A percentile compares a stretch with the other conserved stretches of the same genome.
These are phyloP conservation scores for Neonothopanus nambi DNA, from an alignment of 1,284 basidiomycete genomes.

Conservation along the genomic window DNA sequence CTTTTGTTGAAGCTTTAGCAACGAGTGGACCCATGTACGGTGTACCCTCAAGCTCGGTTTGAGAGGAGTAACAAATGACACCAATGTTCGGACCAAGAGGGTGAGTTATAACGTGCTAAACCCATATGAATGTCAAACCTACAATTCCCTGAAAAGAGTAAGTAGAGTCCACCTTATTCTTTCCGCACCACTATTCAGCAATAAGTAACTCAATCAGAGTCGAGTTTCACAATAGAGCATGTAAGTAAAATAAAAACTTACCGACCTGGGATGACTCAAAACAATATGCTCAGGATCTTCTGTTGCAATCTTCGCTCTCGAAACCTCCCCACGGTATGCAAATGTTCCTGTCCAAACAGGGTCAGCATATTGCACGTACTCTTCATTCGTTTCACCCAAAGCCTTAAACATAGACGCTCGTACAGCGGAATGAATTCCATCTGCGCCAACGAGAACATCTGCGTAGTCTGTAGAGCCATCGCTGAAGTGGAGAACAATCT, in stretches of 20 bases:
- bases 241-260: neutral
- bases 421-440: slow-evolving; percentile 37
- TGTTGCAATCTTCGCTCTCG: slow-evolving; percentile 23
- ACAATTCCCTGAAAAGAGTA: neutral
- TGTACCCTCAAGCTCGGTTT: slow-evolving; percentile 28
- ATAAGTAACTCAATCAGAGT: neutral
- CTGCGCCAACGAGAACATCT: slow-evolving; percentile 40
- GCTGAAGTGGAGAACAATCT: slow-evolving; percentile 29
- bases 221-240: neutral
- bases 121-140: neutral
- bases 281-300: slow-evolving; percentile 27
- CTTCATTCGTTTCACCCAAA: slow-evolving; percentile 14
- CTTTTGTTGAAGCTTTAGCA: slow-evolving; percentile 25
- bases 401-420: slow-evolving; percentile 31
- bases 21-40: slow-evolving; percentile 29
- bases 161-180: slow-evolving; percentile 26
- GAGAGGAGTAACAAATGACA: slow-evolving; percentile 28
- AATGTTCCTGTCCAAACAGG: slow-evolving; percentile 33
- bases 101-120: slow-evolving; percentile 29
- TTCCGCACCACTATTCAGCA: slow-evolving; percentile 33
- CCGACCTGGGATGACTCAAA: slow-evolving; percentile 13
- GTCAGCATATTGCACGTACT: slow-evolving; percentile 16
- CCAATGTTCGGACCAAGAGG: slow-evolving; percentile 32
- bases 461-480: slow-evolving; percentile 32
- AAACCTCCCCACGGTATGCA: slow-evolving; percentile 30